phyloP scores from a whole-genome alignment of 106 monocot genomes.

The Vanilla planifolia region DNA sequence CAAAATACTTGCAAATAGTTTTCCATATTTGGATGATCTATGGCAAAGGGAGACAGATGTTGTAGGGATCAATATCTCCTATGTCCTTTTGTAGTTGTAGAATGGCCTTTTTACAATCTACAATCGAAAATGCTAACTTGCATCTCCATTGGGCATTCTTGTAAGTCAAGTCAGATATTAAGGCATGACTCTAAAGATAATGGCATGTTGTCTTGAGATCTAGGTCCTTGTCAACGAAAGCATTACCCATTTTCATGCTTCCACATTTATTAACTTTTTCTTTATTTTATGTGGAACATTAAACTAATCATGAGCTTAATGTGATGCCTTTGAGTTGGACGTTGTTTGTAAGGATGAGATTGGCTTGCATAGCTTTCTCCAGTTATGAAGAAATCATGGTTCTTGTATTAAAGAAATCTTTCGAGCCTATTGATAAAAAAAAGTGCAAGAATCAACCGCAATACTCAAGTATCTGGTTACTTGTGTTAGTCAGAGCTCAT shows the following conservation, averaged over 20 bases:
- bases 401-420: slow-evolving; percentile 29
- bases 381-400: slow-evolving; percentile 12
- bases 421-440: slow-evolving; percentile 30
- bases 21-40: background rate
- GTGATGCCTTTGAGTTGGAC: slow-evolving; percentile 27
- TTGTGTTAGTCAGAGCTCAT: slow-evolving; percentile 17
- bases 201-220: background rate
- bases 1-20: too few relatives aligned
- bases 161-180: slow-evolving; percentile 15
- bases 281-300: too few relatives aligned
- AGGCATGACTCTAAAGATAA: slow-evolving; percentile 21
- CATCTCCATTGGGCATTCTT: background rate
- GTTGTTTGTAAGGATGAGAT: slow-evolving; percentile 15
- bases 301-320: too few relatives aligned
- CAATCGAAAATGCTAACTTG: slow-evolving; percentile 1
- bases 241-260: slow-evolving; percentile 21
- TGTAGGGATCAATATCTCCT: slow-evolving; percentile 14
- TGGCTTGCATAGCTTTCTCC: slow-evolving; percentile 17
- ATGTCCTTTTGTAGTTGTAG: background rate
- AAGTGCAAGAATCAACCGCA: slow-evolving; percentile 14
- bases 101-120: background rate
- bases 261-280: too few relatives aligned
- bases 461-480: slow-evolving; percentile 17
- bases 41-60: slow-evolving; percentile 15
- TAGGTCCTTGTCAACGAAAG: background rate